A percentile compares a stretch with the other conserved stretches of the same genome.
Evolutionary conservation across 805 yeast species (phyloP).

Genomic region (Candida awuae): DNA sequence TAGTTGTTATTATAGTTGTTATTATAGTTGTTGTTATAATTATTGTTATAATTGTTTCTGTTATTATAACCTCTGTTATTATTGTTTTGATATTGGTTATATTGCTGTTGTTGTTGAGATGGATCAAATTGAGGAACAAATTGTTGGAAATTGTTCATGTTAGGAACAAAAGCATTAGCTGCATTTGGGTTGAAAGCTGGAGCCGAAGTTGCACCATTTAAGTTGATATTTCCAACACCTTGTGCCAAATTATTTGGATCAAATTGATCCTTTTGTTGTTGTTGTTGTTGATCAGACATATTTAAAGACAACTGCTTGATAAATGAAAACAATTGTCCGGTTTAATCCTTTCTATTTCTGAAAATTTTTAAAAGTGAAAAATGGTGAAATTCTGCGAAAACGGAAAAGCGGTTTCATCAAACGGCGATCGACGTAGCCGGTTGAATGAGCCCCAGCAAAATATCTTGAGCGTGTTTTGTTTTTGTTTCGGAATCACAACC

Average conservation of each 20-base stretch:
- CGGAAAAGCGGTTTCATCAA: too few relatives aligned
- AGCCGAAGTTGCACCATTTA: slow-evolving; percentile 33
- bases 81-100: slow-evolving; percentile 8
- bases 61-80: slow-evolving; percentile 10
- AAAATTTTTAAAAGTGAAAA: too few relatives aligned
- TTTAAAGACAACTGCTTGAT: too few relatives aligned
- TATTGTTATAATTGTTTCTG: slow-evolving; percentile 22
- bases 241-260: slow-evolving; percentile 37
- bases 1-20: slow-evolving; percentile 14
- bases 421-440: too few relatives aligned
- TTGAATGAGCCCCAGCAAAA: too few relatives aligned
- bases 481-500: too few relatives aligned
- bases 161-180: slow-evolving; percentile 43
- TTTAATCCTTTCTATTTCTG: too few relatives aligned
- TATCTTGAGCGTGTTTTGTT: too few relatives aligned
- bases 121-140: slow-evolving; percentile 34
- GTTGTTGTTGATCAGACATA: slow-evolving; percentile 23
- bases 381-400: too few relatives aligned
- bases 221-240: slow-evolving; percentile 36
- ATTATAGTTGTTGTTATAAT: slow-evolving; percentile 24
- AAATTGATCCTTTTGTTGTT: slow-evolving; percentile 27
- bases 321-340: too few relatives aligned
- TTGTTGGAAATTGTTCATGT: slow-evolving; percentile 26
- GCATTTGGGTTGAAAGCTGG: slow-evolving; percentile 39
- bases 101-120: slow-evolving; percentile 19